Evolutionary conservation across 768 basidiomycete genomes (phyloP), one percentile per base, ranked within the genome.

Genomic region (Pleurotus tuber-regium): DNA sequence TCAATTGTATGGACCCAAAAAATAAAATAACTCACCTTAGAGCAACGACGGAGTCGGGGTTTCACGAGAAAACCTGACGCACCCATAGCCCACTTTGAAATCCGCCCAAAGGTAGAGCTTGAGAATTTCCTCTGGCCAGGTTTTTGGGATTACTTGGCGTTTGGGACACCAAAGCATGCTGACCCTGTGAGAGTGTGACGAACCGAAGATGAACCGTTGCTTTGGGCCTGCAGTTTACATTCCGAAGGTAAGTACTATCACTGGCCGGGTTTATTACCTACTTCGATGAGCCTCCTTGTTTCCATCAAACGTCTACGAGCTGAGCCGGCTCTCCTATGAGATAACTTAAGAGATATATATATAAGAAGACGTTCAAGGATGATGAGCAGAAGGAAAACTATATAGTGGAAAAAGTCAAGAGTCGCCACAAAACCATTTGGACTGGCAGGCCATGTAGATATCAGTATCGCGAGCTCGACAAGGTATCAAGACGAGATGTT

Each of bases 31-130:
- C n/a, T n/a, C n/a, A n/a, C n/a, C n/a, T n/a, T n/a, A n/a, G 72
- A 64, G 61, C 66, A 70, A 68, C 64, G 68, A 71, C 66, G 64
- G 73, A 64, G 74, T 77, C 74, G 75, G 78, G 75, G 72, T 74
- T 72, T 68, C 62, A 70, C 75, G 71, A 70, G 66, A 68, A 67
- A 64, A 50, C 58, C 54, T 58, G 60, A 62, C 31, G 54, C 52
- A 55, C 53, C 59, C 60, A 59, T 59, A 62, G 36, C 44, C 46
- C 47, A 38, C 56, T 42, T 54, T 54, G 43, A 38, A 58, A 57
- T 0, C 59, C 51, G 52, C 61, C 61, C 24, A 62, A 64, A 52
- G n/a, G 57, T 61, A 57, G 62, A 65, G 23, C 54, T 39, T 53
- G 51, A 30, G 50, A 42, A 23, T 23, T n/a, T 51, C 44, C 2